phyloP scores from a whole-genome alignment of 495 filamentous ascomycete genomes.

The Tuber borchii region DNA sequence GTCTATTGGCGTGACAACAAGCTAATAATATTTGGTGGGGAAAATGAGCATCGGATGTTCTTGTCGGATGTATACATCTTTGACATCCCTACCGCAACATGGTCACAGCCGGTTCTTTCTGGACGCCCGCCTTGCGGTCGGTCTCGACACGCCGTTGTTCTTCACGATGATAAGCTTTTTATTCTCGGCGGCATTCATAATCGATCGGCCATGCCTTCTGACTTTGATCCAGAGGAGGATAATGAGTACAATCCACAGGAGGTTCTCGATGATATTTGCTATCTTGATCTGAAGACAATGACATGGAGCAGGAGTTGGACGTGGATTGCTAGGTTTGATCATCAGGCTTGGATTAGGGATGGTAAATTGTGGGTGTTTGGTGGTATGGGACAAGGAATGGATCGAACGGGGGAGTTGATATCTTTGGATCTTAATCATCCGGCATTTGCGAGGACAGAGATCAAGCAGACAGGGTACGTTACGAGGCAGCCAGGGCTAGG shows the following conservation, averaged over 20 bases:
- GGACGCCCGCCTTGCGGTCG: conserved; percentile 80
- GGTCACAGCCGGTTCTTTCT: conserved; percentile 81
- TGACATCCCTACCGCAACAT: conserved; percentile 84
- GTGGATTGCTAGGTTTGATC: conserved; percentile 88
- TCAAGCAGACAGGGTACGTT: conserved; percentile 34
- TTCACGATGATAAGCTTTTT: conserved; percentile 94
- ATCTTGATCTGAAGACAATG: conserved; percentile 92
- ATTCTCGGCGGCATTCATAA: conserved; percentile 86
- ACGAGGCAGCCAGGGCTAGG: conserved; percentile 31
- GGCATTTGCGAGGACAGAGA: conserved; percentile 54
- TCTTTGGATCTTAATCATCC: conserved; percentile 89
- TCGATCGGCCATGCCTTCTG: conserved; percentile 45
- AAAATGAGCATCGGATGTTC: conserved; percentile 94
- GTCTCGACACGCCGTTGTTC: conserved; percentile 84
- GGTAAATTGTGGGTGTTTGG: conserved; percentile 96
- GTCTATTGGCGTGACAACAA: conserved; percentile 90
- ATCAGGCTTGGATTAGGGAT: conserved; percentile 55
- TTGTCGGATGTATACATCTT: conserved; percentile 94
- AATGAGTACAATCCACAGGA: conserved; percentile 45
- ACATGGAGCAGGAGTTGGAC: conserved; percentile 96
- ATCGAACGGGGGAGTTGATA: conserved; percentile 89
- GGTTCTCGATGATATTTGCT: conserved; percentile 90
- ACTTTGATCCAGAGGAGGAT: conserved; percentile 36
- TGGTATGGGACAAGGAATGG: conserved; percentile 88
- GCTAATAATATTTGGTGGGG: conserved; percentile 88